A percentile compares a stretch with the other conserved stretches of the same genome.
phyloP scores from a whole-genome alignment of 2,329 filamentous ascomycete species.

The Curvularia hawaiiensis region DNA sequence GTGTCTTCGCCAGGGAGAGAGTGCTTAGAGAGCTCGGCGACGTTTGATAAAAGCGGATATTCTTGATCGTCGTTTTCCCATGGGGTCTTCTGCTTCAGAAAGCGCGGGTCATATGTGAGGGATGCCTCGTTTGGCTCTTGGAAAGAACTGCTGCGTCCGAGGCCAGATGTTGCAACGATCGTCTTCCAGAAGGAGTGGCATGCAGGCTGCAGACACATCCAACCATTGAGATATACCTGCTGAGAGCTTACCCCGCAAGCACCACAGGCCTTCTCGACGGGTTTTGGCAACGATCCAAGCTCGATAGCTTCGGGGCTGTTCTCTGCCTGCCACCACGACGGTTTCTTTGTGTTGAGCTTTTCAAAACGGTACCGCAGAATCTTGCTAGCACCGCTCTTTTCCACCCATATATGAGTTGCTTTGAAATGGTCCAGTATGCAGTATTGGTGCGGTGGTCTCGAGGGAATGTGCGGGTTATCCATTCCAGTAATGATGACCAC shows the following conservation, averaged over 20 bases:
- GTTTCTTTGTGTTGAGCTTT: conserved; percentile 58
- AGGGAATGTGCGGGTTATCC: conserved; percentile 55
- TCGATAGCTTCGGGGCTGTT: conserved; percentile 32
- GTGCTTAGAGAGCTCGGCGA: conserved; percentile 38
- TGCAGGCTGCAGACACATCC: conserved; percentile 62
- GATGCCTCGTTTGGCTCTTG: conserved; percentile 37
- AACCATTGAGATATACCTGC: conserved; percentile 54
- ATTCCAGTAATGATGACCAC: conserved; percentile 60
- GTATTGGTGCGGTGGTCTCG: conserved; percentile 62
- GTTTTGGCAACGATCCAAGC: conserved; percentile 37
- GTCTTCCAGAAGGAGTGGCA: conserved; percentile 65
- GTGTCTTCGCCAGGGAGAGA: conserved; percentile 54
- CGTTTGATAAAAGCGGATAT: conserved; percentile 41
- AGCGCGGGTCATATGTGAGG: conserved; percentile 61
- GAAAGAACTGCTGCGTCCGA: conserved; percentile 22
- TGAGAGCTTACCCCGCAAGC: conserved; percentile 40
- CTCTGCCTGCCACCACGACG: conserved; percentile 65
- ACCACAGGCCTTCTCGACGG: conserved; percentile 45
- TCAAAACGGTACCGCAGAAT: conserved; percentile 69
- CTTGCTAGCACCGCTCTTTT: conserved; percentile 54
- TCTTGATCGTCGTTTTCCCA: conserved; percentile 50
- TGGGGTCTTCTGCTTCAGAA: conserved; percentile 59
- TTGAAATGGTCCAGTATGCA: conserved; percentile 73
- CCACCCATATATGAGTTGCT: conserved; percentile 71
- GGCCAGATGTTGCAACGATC: neutral